A percentile compares a stretch with the other conserved stretches of the same genome.
Evolutionary conservation across 2,329 filamentous ascomycete species (phyloP).

Genomic region (Cladosporium sphaerospermum): DNA sequence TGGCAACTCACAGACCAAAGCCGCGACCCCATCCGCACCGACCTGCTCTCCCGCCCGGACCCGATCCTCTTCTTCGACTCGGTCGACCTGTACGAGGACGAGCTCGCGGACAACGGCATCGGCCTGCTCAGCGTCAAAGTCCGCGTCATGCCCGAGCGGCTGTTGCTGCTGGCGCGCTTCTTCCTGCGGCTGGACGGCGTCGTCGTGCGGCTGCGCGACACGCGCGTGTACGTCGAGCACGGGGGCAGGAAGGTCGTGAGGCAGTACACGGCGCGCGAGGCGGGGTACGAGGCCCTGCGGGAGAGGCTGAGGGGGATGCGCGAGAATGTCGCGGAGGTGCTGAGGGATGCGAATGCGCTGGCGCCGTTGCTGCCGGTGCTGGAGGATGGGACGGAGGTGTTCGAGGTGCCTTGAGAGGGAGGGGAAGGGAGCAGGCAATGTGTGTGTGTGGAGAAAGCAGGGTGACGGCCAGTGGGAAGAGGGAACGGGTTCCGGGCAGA

Average conservation of each 20-base stretch:
- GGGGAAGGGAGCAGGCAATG: too few species aligned
- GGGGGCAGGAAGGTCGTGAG: constrained; percentile 69
- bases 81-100: constrained; percentile 92
- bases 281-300: constrained; percentile 68
- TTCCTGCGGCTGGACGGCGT: constrained; percentile 94
- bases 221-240: constrained; percentile 88
- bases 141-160: constrained; percentile 81
- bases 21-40: constrained; percentile 66
- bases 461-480: too few species aligned
- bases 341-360: constrained; percentile 75
- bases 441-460: too few species aligned
- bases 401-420: constrained; percentile 21
- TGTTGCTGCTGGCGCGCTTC: constrained; percentile 77
- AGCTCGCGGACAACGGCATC: constrained; percentile 95
- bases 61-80: constrained; percentile 97
- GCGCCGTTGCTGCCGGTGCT: constrained; percentile 63
- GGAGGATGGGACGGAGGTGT: constrained; percentile 58
- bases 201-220: constrained; percentile 79
- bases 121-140: constrained; percentile 85
- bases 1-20: constrained; percentile 29
- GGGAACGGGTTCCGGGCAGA: too few species aligned
- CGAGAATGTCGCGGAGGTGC: constrained; percentile 67
- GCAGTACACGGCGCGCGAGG: constrained; percentile 87
- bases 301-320: constrained; percentile 49
- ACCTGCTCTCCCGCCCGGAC: constrained; percentile 79